These are phyloP conservation scores for Chrysosphaeria jannelii DNA, from an alignment of 2,329 filamentous ascomycete genomes.

Conservation along the genomic window DNA sequence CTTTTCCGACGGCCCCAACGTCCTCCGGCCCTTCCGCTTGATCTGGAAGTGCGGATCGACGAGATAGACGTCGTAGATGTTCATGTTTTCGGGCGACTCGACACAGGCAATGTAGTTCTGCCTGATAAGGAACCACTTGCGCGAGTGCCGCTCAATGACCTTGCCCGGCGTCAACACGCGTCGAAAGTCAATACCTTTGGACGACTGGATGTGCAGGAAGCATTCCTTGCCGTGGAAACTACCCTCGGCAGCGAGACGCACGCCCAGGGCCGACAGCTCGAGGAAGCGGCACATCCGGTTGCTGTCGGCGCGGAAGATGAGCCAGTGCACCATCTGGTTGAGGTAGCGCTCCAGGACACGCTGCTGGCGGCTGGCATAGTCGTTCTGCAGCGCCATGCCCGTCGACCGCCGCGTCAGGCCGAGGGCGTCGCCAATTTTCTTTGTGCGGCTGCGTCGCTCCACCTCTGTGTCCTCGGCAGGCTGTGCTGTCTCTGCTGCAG, in stretches of 20 bases:
- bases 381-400: slow-evolving; percentile 16
- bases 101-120: slow-evolving; percentile 95
- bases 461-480: slow-evolving; percentile 40
- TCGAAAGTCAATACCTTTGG: slow-evolving; percentile 65
- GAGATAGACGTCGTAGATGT: slow-evolving; percentile 96
- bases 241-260: slow-evolving; percentile 76
- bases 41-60: slow-evolving; percentile 71
- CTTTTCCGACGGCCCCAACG: slow-evolving; percentile 15
- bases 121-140: slow-evolving; percentile 94
- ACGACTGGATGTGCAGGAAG: slow-evolving; percentile 69
- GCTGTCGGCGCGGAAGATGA: slow-evolving; percentile 89
- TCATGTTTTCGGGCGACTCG: slow-evolving; percentile 96
- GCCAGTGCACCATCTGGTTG: slow-evolving; percentile 77
- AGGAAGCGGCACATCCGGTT: slow-evolving; percentile 89
- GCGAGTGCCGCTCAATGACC: slow-evolving; percentile 54
- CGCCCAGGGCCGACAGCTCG: slow-evolving; percentile 76
- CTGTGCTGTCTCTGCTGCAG: slow-evolving; percentile 21
- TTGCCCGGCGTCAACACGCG: slow-evolving; percentile 50
- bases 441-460: slow-evolving; percentile 23
- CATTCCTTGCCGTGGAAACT: slow-evolving; percentile 97
- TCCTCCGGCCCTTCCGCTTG: slow-evolving; percentile 35
- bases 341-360: slow-evolving; percentile 71
- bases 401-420: slow-evolving; percentile 23
- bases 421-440: slow-evolving; percentile 17
- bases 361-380: slow-evolving; percentile 55